Conservation (phyloP, 495 filamentous ascomycete genomes). For the Aspergillus taichungensis region DNA sequence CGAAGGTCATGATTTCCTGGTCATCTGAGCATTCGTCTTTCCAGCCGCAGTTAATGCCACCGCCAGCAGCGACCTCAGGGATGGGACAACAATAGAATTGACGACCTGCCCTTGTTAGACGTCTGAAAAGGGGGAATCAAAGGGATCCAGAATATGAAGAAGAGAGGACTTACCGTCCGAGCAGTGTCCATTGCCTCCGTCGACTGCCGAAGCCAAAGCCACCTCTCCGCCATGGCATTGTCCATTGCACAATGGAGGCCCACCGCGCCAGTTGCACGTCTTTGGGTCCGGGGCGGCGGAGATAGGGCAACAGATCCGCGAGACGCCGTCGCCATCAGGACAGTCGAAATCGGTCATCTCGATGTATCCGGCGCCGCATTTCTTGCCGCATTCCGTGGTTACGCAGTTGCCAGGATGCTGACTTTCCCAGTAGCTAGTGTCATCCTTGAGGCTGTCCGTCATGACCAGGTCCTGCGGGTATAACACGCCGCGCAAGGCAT, state of each 20-base stretch:
- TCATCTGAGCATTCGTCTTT: neutral
- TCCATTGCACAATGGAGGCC: conserved; percentile 10
- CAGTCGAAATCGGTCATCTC: conserved; percentile 1
- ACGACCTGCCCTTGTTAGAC: neutral
- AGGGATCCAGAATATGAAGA: neutral
- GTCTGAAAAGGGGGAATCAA: neutral
- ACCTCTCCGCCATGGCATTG: conserved; percentile 13
- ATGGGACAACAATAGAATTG: conserved; percentile 4
- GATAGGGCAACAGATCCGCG: conserved; percentile 6
- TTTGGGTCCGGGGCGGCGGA: conserved; percentile 5
- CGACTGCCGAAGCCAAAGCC: conserved; percentile 4
- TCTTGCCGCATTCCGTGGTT: neutral
- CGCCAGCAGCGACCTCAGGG: conserved; percentile 3
- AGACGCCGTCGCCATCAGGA: conserved; percentile 2
- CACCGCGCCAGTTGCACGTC: conserved; percentile 5
- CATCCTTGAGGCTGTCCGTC: conserved; percentile 1
- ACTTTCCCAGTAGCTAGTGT: conserved; percentile 4
- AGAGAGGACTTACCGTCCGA: neutral
- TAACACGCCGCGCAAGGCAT: conserved; percentile 1
- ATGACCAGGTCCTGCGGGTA: conserved; percentile 2
- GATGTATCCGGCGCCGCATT: neutral
- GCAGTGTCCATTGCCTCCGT: conserved; percentile 19
- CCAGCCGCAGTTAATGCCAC: conserved; percentile 5
- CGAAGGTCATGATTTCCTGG: conserved; percentile 3
- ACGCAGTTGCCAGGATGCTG: neutral